Percentiles rank a stretch among this genome's conserved stretches.
phyloP scores from a whole-genome alignment of 1,284 basidiomycete species.

The Phylloporus sp. region DNA sequence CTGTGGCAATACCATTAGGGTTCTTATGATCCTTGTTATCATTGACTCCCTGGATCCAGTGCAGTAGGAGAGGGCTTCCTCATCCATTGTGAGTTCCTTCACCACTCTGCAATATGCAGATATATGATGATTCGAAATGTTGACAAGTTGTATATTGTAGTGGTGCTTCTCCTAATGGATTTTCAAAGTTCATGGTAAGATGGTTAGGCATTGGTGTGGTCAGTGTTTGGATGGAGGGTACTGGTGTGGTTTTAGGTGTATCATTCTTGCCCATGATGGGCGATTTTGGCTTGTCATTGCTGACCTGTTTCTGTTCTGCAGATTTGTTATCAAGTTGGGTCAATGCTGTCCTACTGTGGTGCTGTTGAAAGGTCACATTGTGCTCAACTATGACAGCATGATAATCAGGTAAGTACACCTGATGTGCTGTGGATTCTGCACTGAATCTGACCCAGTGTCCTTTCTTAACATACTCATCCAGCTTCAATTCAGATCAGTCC shows the following conservation, averaged over 20 bases:
- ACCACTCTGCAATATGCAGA: background rate
- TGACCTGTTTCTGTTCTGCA: too few relatives aligned
- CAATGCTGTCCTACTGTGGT: too few relatives aligned
- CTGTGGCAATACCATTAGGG: background rate
- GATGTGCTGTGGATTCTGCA: background rate
- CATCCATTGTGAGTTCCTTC: background rate
- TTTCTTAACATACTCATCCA: background rate
- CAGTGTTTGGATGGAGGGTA: too few relatives aligned
- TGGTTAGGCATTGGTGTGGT: too few relatives aligned
- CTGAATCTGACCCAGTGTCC: background rate
- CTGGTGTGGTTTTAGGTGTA: too few relatives aligned
- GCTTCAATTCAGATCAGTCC: background rate
- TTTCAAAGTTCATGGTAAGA: too few relatives aligned
- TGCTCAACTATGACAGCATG: background rate
- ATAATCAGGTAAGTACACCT: background rate
- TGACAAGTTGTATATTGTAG: background rate
- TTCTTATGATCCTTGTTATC: background rate
- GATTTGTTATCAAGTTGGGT: too few relatives aligned
- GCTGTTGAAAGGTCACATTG: background rate
- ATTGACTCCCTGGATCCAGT: background rate
- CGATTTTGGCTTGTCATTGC: too few relatives aligned
- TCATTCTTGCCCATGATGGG: too few relatives aligned
- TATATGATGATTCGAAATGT: background rate
- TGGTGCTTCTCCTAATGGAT: too few relatives aligned
- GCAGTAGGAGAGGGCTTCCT: background rate